phyloP scores from a whole-genome alignment of 352 stramenopile genomes.

The Phytophthora sansomeana region DNA sequence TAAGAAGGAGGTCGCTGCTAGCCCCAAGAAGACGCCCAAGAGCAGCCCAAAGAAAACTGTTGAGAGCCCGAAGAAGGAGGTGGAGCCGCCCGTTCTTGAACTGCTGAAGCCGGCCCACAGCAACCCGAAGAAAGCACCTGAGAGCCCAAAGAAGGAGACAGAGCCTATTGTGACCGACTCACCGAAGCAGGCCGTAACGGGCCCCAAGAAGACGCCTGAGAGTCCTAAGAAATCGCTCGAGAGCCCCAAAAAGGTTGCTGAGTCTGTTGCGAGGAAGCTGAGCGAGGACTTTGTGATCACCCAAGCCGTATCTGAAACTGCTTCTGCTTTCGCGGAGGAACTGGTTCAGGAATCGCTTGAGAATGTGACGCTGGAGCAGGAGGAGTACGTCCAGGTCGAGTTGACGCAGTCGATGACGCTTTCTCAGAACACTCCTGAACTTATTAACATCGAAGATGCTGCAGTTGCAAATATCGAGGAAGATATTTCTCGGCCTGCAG shows the following conservation, averaged over 20 bases:
- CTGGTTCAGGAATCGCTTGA: slow-evolving; percentile 56
- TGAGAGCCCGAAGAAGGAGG: slow-evolving; percentile 34
- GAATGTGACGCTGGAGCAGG: slow-evolving; percentile 56
- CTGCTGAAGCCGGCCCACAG: slow-evolving; percentile 10
- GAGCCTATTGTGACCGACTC: slow-evolving; percentile 12
- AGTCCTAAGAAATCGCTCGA: slow-evolving; percentile 5
- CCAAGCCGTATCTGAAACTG: slow-evolving; percentile 47
- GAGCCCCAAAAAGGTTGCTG: slow-evolving; percentile 2
- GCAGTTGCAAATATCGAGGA: slow-evolving; percentile 28
- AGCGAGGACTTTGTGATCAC: slow-evolving; percentile 41
- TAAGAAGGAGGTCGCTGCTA: slow-evolving; percentile 10
- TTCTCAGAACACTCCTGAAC: slow-evolving; percentile 35
- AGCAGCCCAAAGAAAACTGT: slow-evolving; percentile 20
- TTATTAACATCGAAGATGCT: slow-evolving; percentile 40
- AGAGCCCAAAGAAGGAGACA: slow-evolving; percentile 32
- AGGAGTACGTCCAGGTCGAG: slow-evolving; percentile 78
- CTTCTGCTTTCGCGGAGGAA: slow-evolving; percentile 50
- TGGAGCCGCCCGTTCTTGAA: slow-evolving; percentile 20
- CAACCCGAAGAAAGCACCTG: slow-evolving; percentile 11
- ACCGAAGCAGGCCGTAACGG: slow-evolving; percentile 15
- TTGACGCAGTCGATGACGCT: slow-evolving; percentile 57
- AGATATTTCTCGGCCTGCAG: slow-evolving; percentile 18
- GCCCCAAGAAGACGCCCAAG: slow-evolving; percentile 14
- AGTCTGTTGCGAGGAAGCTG: slow-evolving; percentile 27
- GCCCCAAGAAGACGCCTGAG: slow-evolving; percentile 16